A percentile compares a stretch with the other conserved stretches of the same genome.
phyloP scores from a whole-genome alignment of 768 basidiomycete species.

The Rhizopogon vulgaris region DNA sequence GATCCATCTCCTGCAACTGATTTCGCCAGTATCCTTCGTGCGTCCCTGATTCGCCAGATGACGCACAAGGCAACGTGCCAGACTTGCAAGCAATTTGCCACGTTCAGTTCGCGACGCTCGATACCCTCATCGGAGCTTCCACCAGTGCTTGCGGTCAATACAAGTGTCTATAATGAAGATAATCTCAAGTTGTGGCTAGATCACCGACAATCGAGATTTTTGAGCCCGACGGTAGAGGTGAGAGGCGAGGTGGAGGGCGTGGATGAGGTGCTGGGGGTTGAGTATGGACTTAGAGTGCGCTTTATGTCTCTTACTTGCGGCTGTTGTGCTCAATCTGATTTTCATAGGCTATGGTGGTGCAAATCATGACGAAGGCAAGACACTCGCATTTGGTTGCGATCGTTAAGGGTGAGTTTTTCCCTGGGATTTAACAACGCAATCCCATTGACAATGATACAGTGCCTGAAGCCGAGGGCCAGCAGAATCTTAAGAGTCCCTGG shows the following conservation, averaged over 20 bases:
- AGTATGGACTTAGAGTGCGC: conserved; percentile 72
- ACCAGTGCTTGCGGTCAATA: conserved; percentile 81
- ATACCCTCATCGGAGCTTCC: conserved; percentile 66
- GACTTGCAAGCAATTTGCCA: conserved; percentile 71
- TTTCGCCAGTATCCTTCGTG: conserved; percentile 64
- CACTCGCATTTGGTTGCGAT: conserved; percentile 85
- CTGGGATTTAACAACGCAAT: neutral
- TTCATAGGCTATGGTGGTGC: conserved; percentile 69
- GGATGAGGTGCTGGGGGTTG: conserved; percentile 48
- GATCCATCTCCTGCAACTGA: conserved; percentile 36
- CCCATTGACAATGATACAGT: conserved; percentile 35
- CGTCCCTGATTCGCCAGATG: conserved; percentile 75
- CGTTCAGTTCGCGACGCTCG: conserved; percentile 64
- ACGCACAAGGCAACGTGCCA: conserved; percentile 85
- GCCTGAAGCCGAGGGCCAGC: conserved; percentile 52
- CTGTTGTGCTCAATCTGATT: neutral
- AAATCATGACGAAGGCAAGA: conserved; percentile 66
- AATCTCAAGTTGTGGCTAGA: conserved; percentile 74
- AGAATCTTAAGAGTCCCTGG: conserved; percentile 57
- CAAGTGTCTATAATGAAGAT: conserved; percentile 74
- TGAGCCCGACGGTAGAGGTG: conserved; percentile 51
- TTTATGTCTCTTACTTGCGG: neutral
- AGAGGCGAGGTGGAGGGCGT: conserved; percentile 54
- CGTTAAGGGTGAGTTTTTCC: conserved; percentile 54
- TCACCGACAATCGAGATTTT: conserved; percentile 34